Base-by-base conservation (phyloP, 495 filamentous ascomycete species). In the Zalerion maritima region DNA sequence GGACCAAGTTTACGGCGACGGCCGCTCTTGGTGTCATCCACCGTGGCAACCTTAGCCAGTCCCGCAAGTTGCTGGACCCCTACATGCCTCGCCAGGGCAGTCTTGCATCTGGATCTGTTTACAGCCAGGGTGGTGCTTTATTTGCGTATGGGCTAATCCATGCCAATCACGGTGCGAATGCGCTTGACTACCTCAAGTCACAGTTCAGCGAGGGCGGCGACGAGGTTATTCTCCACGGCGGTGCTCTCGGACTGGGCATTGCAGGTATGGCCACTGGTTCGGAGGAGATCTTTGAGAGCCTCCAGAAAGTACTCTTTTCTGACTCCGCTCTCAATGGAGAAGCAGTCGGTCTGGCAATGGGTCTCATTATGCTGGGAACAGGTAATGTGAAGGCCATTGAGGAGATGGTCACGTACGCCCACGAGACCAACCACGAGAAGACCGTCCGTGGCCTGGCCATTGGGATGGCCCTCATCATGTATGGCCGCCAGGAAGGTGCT, bases 1-100 rank as follows among this genome's bases (percentile, higher is more conserved):
- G 91, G 91, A 94, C 89, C 33, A 99, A 99, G 47, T 99, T 99
- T 50, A 93, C 91, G 1, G 91, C 91, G 4, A 99, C 91, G 7
- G 91, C 91, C 27, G 87, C 91, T 5, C 60, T 99, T 16, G 91
- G 91, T 48, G 89, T 94, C 18, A 94, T 99, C 32, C 91, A 99
- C 54, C 73, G 80, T 12, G 91, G 91, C 25, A 96, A 99, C 46
- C 56, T 96, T 23, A 78, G 75, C 14, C 86, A 96, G 48, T 86
- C 86, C 3, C 77, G 81, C 45, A 93, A 92, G 57, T 70, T 99
- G 9, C 58, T 99, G 16, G 81, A 93, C 42, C 91, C 91, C 11
- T 99, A 99, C 45, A 72, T 99, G 3, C 91, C 91, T 4, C 73
- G 76, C 21, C 71, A 78, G 12, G 68, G 66, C 15, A 69, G 76